Evolutionary conservation across 495 filamentous ascomycete species (phyloP), one percentile per base, ranked within the genome.

Genomic region (Lophiotrema nucula): DNA sequence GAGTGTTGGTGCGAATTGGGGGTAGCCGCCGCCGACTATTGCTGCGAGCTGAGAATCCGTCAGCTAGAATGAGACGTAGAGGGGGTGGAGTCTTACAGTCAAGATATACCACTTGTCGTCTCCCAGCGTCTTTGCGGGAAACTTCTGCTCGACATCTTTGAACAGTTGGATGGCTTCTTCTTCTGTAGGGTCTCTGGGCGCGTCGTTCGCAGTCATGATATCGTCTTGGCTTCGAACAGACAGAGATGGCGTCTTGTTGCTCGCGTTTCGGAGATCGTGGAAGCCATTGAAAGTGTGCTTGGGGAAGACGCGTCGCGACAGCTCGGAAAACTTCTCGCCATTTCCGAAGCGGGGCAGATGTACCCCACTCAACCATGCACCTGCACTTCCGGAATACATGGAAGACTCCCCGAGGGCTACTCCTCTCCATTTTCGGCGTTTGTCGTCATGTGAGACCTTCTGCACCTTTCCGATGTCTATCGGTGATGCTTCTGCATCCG

Each of bases 31-130:
- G 8, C 57, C 65, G 35, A 59, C 58, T 16, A 73, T 39, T 3
- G 69, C 53, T 21, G 60, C 47, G 35, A 71, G 25, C 54, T 52
- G 3, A 8, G 43, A 15, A 27, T 38, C 15, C 43, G 39, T 25
- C 6, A 23, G 1, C 6, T 16, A 24, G 13, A 5, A 13, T 28
- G 4, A 12, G 25, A 15, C 26, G n/a, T 4, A 10, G 5, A 50
- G 5, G n/a, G 15, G 24, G 23, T 19, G 2, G n/a, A 18, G 4
- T n/a, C 46, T 28, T 68, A 79, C 74, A 5, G 76, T 77, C 3
- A 82, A 70, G 23, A 85, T 73, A 51, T 82, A 80, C 81, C 82
- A 85, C 71, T 78, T 77, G 35, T 82, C 78, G 24, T 59, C 59
- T 24, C 79, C 78, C 13, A 82, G 65, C 16, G 64, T 71, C 23